Evolutionary conservation across 768 basidiomycete species (phyloP).

Genomic region (Amanita brunnescens): DNA sequence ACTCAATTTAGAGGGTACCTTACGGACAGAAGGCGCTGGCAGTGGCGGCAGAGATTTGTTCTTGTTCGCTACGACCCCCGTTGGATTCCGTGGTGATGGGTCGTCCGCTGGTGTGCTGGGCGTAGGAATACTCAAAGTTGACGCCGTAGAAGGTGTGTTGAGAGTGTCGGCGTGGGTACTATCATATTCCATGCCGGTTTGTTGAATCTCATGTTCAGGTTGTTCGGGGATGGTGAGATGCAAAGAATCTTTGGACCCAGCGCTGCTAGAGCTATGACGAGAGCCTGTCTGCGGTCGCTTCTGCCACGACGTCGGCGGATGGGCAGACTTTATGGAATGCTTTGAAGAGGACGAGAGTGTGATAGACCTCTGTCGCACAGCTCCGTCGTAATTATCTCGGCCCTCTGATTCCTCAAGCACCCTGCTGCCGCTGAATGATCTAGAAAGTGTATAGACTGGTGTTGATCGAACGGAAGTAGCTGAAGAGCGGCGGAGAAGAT

Average conservation of each 20-base stretch:
- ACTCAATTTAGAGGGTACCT: slow-evolving; percentile 9
- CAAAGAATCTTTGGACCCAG: slow-evolving; percentile 20
- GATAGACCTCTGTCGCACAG: slow-evolving; percentile 4
- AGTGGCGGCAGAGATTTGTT: slow-evolving; percentile 30
- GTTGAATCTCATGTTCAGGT: slow-evolving; percentile 4
- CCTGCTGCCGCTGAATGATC: slow-evolving; percentile 25
- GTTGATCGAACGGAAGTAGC: slow-evolving; percentile 24
- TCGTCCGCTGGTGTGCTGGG: slow-evolving; percentile 27
- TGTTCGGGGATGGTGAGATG: slow-evolving; percentile 16
- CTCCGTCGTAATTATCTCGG: slow-evolving; percentile 7
- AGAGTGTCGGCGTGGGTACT: slow-evolving; percentile 13
- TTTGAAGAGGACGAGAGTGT: slow-evolving; percentile 5
- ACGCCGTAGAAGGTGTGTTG: slow-evolving; percentile 24
- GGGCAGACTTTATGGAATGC: not conserved
- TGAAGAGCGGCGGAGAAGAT: slow-evolving; percentile 39
- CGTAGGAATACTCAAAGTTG: slow-evolving; percentile 25
- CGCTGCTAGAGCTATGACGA: slow-evolving; percentile 22
- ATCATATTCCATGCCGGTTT: slow-evolving; percentile 12
- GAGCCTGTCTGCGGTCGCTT: slow-evolving; percentile 8
- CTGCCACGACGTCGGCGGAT: slow-evolving; percentile 20
- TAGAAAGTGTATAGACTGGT: slow-evolving; percentile 22
- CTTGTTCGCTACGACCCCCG: slow-evolving; percentile 16
- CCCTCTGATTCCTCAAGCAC: slow-evolving; percentile 13
- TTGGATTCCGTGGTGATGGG: slow-evolving; percentile 8
- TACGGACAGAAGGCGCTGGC: slow-evolving; percentile 14